phyloP scores from a whole-genome alignment of 2,329 filamentous ascomycete genomes.

The Fusarium gaditjirri region DNA sequence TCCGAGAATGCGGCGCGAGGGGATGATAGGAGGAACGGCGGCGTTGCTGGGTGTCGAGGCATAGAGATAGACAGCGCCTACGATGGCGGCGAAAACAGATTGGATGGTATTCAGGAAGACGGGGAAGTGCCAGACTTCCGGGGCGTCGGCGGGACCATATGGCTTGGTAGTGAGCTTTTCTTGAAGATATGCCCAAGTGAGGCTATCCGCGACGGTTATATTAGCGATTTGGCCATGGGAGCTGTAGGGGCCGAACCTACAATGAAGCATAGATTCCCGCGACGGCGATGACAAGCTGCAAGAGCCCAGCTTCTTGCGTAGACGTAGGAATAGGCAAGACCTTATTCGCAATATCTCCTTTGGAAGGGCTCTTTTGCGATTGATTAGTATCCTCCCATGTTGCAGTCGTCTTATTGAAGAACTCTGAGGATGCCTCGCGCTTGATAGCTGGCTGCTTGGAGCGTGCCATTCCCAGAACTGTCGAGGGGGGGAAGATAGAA shows the following conservation, averaged over 20 bases:
- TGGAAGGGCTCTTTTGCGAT: slow-evolving; percentile 40
- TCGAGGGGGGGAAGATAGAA: not conserved
- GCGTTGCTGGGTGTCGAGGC: slow-evolving; percentile 63
- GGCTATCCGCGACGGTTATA: slow-evolving; percentile 57
- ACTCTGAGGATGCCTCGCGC: slow-evolving; percentile 74
- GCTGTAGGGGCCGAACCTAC: slow-evolving; percentile 61
- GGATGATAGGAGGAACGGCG: slow-evolving; percentile 75
- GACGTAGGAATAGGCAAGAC: slow-evolving; percentile 42
- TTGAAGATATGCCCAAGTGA: slow-evolving; percentile 96
- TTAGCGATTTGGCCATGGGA: slow-evolving; percentile 2
- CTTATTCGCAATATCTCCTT: slow-evolving; percentile 42
- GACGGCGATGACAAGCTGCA: slow-evolving; percentile 87
- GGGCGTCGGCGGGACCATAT: slow-evolving; percentile 72
- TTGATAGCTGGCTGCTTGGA: slow-evolving; percentile 75
- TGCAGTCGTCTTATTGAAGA: slow-evolving; percentile 62
- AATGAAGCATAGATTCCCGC: slow-evolving; percentile 96
- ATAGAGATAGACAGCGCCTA: slow-evolving; percentile 83
- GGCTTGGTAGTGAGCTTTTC: slow-evolving; percentile 95
- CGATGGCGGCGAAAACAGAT: slow-evolving; percentile 85
- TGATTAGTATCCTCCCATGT: slow-evolving; percentile 49
- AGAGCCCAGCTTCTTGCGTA: slow-evolving; percentile 67
- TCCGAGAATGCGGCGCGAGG: slow-evolving; percentile 76
- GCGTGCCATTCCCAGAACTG: slow-evolving; percentile 68
- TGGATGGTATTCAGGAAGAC: slow-evolving; percentile 97
- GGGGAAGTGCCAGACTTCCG: slow-evolving; percentile 89